A percentile compares a stretch with the other conserved stretches of the same genome.
These are phyloP conservation scores for Cladophialophora psammophila DNA, from an alignment of 2,329 filamentous ascomycete species.

Conservation along the genomic window DNA sequence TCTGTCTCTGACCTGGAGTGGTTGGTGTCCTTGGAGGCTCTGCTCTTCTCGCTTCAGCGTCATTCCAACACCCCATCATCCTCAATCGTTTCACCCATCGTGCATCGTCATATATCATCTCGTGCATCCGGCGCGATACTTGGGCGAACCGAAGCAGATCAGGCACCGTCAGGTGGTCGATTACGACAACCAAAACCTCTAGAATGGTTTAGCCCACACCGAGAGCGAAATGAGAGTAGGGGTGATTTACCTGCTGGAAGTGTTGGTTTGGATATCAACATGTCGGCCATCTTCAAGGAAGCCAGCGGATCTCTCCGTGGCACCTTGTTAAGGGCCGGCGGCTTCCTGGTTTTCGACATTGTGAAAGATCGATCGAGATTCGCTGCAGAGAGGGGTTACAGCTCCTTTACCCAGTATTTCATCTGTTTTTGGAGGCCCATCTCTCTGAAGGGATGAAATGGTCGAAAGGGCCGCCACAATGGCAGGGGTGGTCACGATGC, in stretches of 20 bases:
- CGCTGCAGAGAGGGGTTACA: not conserved
- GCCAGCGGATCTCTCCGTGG: slow-evolving; percentile 67
- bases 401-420: not conserved
- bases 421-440: not conserved
- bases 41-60: slow-evolving; percentile 73
- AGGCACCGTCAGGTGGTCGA: slow-evolving; percentile 85
- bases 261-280: slow-evolving; percentile 77
- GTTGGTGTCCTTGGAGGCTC: slow-evolving; percentile 28
- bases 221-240: slow-evolving; percentile 18
- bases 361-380: not conserved
- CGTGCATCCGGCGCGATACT: slow-evolving; percentile 83
- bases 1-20: slow-evolving; percentile 27
- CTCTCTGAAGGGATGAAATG: not conserved
- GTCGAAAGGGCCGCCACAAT: not conserved
- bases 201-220: slow-evolving; percentile 41
- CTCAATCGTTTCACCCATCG: slow-evolving; percentile 89
- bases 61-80: slow-evolving; percentile 91
- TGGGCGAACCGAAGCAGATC: slow-evolving; percentile 87
- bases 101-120: slow-evolving; percentile 99
- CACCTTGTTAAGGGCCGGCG: slow-evolving; percentile 43
- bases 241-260: slow-evolving; percentile 74
- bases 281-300: slow-evolving; percentile 79
- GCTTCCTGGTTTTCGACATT: slow-evolving; percentile 60
- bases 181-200: slow-evolving; percentile 87
- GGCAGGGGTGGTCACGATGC: not conserved